Conservation (phyloP, 805 yeast genomes). For the Metschnikowia vanudenii region DNA sequence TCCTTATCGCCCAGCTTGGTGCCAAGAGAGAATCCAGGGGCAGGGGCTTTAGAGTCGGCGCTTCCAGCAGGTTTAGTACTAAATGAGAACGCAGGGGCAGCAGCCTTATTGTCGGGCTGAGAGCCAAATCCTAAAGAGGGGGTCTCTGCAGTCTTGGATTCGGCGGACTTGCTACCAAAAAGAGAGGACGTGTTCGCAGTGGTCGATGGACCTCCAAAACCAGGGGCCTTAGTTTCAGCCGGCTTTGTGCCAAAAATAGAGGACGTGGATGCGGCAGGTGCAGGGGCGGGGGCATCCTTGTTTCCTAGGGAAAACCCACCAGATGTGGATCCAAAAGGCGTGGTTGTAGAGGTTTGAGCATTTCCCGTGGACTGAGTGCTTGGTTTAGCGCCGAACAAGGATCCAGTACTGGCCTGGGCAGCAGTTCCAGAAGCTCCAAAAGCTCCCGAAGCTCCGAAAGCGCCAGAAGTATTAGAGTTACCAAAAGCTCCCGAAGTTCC, state of each 20-base stretch:
- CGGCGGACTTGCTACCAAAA: slow-evolving; percentile 15
- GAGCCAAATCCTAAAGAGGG: slow-evolving; percentile 25
- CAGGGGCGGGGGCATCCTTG: slow-evolving; percentile 5
- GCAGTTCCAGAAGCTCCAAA: neutral
- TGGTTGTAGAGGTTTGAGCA: slow-evolving; percentile 3
- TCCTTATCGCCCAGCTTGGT: no score
- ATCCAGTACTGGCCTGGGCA: neutral
- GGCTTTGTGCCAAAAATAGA: slow-evolving; percentile 17
- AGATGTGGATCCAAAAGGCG: slow-evolving; percentile 7
- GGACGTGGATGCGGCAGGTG: slow-evolving; percentile 1
- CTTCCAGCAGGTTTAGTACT: slow-evolving; percentile 21
- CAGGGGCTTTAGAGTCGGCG: slow-evolving; percentile 11
- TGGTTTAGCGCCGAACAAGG: neutral
- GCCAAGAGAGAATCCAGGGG: slow-evolving; percentile 18
- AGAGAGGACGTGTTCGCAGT: slow-evolving; percentile 4
- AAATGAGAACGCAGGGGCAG: slow-evolving; percentile 18
- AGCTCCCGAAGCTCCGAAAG: neutral
- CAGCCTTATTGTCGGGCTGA: slow-evolving; percentile 19
- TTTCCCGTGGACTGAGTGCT: neutral
- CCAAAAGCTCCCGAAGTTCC: neutral
- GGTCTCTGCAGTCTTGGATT: slow-evolving; percentile 5
- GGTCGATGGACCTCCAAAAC: slow-evolving; percentile 12
- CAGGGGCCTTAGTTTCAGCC: slow-evolving; percentile 15
- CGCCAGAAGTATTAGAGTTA: neutral
- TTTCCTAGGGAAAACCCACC: slow-evolving; percentile 11